phyloP scores from a whole-genome alignment of 192 early-diverging fungal genomes.

The Linnemannia elongata region DNA sequence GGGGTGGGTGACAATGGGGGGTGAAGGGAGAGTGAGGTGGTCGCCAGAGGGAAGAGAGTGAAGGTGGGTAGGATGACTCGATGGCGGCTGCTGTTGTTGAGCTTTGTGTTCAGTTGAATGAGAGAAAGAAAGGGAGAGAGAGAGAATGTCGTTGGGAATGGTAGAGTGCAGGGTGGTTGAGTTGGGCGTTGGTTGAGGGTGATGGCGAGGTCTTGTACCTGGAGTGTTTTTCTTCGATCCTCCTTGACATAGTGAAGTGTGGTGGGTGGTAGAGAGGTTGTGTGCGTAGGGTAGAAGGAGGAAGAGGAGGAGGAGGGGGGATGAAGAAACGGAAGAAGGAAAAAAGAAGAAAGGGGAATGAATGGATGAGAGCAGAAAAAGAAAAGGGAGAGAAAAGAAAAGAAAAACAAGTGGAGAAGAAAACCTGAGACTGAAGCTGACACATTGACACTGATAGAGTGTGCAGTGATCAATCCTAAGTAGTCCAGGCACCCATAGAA shows the following conservation, averaged over 20 bases:
- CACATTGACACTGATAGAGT: too few relatives aligned
- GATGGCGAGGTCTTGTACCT: constrained; percentile 24
- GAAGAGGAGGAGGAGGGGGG: not conserved
- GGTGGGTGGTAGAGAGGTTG: not conserved
- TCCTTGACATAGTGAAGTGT: constrained; percentile 46
- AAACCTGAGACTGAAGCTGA: too few relatives aligned
- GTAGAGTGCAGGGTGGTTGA: not conserved
- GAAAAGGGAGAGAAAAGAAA: not conserved
- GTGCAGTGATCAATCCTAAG: too few relatives aligned
- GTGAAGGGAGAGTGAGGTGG: not conserved
- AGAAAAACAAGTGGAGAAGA: not conserved
- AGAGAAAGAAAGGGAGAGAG: not conserved
- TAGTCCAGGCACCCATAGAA: not conserved
- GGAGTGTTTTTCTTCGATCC: constrained; percentile 55
- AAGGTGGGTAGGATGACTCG: not conserved
- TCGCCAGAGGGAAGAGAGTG: not conserved
- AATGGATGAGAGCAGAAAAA: not conserved
- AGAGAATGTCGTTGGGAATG: not conserved
- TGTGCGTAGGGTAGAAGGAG: constrained; percentile 3
- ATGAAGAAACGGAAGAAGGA: not conserved
- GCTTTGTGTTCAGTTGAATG: not conserved
- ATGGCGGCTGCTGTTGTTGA: not conserved
- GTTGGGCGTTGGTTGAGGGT: not conserved
- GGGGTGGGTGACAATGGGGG: not conserved
- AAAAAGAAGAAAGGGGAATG: not conserved